Percentiles rank a stretch among this genome's conserved stretches.
phyloP scores from a whole-genome alignment of 2,329 filamentous ascomycete genomes.

The Pseudogymnoascus sp. region DNA sequence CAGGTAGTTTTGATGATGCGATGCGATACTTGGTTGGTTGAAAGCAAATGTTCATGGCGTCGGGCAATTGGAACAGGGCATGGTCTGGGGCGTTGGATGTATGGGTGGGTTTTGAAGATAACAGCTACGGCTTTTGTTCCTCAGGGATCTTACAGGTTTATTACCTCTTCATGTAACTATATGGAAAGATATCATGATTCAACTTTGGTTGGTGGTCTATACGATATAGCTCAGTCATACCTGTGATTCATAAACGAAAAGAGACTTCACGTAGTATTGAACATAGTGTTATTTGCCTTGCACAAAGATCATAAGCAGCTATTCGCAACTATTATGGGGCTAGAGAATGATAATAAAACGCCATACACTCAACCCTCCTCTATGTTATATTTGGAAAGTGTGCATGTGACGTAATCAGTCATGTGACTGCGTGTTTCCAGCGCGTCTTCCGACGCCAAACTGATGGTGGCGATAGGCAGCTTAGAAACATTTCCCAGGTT shows the following conservation, averaged over 20 bases:
- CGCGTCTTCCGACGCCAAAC: not conserved
- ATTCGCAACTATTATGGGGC: no score
- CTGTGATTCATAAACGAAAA: not conserved
- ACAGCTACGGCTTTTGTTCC: not conserved
- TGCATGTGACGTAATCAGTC: not conserved
- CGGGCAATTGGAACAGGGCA: not conserved
- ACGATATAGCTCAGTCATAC: not conserved
- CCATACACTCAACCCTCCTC: not conserved
- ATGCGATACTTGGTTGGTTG: not conserved
- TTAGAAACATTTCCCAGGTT: not conserved
- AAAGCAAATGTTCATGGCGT: not conserved
- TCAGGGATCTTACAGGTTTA: not conserved
- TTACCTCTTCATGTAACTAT: not conserved
- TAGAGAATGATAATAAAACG: not conserved
- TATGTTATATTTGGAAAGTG: not conserved
- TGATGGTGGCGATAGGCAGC: not conserved
- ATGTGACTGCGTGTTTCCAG: slow-evolving; percentile 6
- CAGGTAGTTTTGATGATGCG: not conserved
- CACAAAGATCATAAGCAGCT: not conserved
- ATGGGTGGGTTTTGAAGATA: not conserved
- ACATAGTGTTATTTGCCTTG: not conserved
- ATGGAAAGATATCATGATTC: not conserved
- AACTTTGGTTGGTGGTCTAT: not conserved
- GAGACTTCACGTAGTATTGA: not conserved
- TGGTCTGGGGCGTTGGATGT: slow-evolving; percentile 1